Conservation (phyloP, 768 basidiomycete species). For the Baorangia bicolor region DNA sequence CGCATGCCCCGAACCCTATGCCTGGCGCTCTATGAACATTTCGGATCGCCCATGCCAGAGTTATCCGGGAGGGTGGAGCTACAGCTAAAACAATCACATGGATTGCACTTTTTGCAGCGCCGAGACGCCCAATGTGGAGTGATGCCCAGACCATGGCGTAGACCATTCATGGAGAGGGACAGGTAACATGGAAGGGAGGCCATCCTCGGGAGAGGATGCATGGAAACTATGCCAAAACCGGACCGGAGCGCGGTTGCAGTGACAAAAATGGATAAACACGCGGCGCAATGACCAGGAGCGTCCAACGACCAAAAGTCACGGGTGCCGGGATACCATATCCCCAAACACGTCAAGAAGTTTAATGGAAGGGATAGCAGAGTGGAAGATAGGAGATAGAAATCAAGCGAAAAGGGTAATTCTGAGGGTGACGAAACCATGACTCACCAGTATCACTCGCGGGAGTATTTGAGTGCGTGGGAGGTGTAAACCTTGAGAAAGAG, state of each 20-base stretch:
- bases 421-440: slow-evolving; percentile 1
- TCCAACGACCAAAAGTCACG: neutral
- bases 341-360: neutral
- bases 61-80: neutral
- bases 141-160: neutral
- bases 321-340: neutral
- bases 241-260: neutral
- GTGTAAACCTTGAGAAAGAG: slow-evolving; percentile 20
- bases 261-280: neutral
- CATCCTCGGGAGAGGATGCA: neutral
- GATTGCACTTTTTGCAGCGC: neutral
- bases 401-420: neutral
- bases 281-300: neutral
- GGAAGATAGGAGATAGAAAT: neutral
- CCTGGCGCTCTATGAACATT: neutral
- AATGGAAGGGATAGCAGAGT: neutral
- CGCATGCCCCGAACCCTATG: neutral
- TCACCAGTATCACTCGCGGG: slow-evolving; percentile 30
- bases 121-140: neutral
- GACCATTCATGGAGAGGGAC: neutral
- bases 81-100: slow-evolving; percentile 1
- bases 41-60: neutral
- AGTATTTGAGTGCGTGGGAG: slow-evolving; percentile 25
- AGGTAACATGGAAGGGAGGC: neutral
- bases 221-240: neutral